Base-by-base conservation (phyloP, 2,329 filamentous ascomycete genomes). In the Exophiala sp. region DNA sequence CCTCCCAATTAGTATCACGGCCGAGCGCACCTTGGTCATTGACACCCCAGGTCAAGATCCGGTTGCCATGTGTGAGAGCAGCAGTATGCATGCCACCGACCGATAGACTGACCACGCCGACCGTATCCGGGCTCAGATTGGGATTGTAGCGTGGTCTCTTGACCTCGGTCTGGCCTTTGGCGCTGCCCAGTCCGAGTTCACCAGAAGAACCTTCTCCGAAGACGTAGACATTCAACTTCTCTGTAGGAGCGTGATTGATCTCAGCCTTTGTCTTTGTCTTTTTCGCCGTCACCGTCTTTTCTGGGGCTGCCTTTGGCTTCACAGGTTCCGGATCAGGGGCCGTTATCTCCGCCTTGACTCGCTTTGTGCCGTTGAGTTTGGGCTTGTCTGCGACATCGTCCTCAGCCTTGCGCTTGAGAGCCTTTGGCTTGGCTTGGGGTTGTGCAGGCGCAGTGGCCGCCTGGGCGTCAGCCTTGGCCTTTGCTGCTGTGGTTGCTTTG, bases 21-120 rank as follows among this genome's bases (percentile, higher is more conserved):
- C 86, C 88, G 16, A 93, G 76, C 6, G 87, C 85, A 55, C 83
- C 83, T 61, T 88, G 80, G 63, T 91, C 86, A 64, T 93, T 93
- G 59, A 91, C 86, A 46, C 88, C 88, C 88, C 87, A 94, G n/a
- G 86, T 90, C 46, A 89, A 69, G 58, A 93, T 85, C 69, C 80
- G 82, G 72, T 88, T 87, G 66, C 90, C 83, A 53, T 81, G 76
- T 38, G 87, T 91, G 40, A 93, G 70, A 4, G 82, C 86, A 46
- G 83, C 75, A 43, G 76, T 80, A 68, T 94, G 88, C 83, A 91
- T 89, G 46, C 86, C 86, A 53, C 83, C 44, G 75, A 79, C 48
- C 75, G 82, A 54, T 75, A 86, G 56, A 68, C 79, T 4, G 63
- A 70, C 34, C 65, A 82, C 62, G 66, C 76, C 35, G 37, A 75